Base-by-base conservation (phyloP, 768 basidiomycete species). In the Suillus subalutaceus region DNA sequence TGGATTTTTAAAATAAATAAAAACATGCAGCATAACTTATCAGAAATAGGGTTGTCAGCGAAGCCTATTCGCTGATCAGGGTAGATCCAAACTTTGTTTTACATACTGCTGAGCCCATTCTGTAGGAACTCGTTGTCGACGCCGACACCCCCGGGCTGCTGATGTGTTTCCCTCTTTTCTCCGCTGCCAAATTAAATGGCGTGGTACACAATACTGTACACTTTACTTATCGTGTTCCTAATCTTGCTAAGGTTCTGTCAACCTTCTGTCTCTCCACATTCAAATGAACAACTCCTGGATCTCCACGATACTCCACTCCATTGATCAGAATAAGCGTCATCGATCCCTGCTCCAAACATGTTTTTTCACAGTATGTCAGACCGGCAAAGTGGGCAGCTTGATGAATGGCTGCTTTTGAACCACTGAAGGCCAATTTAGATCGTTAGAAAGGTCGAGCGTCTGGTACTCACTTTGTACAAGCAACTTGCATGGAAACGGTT, bases 401-500 rank as follows among this genome's bases (percentile, higher is more conserved):
- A 93, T 4, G 92, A 91, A 80, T 96, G 93, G 69, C 93, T 94
- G 32, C 88, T 83, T 73, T 90, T 91, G 77, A 94, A 95, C 94
- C 94, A 96, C 92, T 95, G 65, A 68, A 66, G 38, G 13, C 61
- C 41, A 26, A 62, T 40, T 50, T 23, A 23, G 40, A 35, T 38
- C 32, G 37, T 41, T 20, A 7, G 6, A 44, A 48, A n/a, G 16
- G 16, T 40, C 35, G 44, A 26, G 32, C 7, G 18, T 8, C 8
- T 10, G 55, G 32, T 65, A 73, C 83, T 59, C 57, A 88, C 93
- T 83, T 97, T 96, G 82, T 91, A 97, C 68, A 98, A 77, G 79
- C 96, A 98, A 26, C 86, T 89, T 0, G 94, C 89, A 74, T 97
- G 96, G 85, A 97, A 98, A 50, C 91, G 83, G 75, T 97, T 97